Evolutionary conservation across 148 eudicot species (phyloP).

Genomic region (Salicornia ramosissima): DNA sequence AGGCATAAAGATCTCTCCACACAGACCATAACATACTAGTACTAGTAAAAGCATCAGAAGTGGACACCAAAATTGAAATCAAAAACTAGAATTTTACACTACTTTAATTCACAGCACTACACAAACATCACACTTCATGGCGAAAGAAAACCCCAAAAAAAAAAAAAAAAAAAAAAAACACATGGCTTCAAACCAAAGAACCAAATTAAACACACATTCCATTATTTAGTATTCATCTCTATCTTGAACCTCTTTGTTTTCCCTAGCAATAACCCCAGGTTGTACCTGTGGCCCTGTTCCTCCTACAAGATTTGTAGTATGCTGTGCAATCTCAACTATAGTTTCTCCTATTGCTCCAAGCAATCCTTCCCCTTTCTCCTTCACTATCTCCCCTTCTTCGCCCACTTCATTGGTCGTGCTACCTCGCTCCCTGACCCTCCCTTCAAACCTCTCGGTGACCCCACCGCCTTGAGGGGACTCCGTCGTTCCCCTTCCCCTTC

Average conservation of each 20-base stretch:
- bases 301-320: conserved; percentile 22
- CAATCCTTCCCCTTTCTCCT: conserved; percentile 24
- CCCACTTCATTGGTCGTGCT: not conserved
- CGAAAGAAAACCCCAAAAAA: too few species aligned
- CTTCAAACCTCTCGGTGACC: not conserved
- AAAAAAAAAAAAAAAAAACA: too few species aligned
- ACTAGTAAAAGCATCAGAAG: too few species aligned
- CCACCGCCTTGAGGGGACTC: not conserved
- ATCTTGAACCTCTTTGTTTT: not conserved
- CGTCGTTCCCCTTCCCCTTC: conserved; percentile 4
- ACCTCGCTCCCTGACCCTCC: conserved; percentile 1
- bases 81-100: too few species aligned
- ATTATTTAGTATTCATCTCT: not conserved
- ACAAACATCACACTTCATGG: too few species aligned
- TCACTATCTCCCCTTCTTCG: conserved; percentile 15
- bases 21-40: too few species aligned
- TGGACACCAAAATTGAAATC: too few species aligned
- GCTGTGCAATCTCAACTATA: conserved; percentile 35
- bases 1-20: too few species aligned
- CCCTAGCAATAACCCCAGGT: conserved; percentile 9
- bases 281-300: conserved; percentile 14
- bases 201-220: too few species aligned
- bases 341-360: conserved; percentile 36
- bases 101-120: too few species aligned
- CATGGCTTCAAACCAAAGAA: too few species aligned